A percentile compares a stretch with the other conserved stretches of the same genome.
phyloP scores from a whole-genome alignment of 2,329 filamentous ascomycete genomes.

The Coniella lustricola region DNA sequence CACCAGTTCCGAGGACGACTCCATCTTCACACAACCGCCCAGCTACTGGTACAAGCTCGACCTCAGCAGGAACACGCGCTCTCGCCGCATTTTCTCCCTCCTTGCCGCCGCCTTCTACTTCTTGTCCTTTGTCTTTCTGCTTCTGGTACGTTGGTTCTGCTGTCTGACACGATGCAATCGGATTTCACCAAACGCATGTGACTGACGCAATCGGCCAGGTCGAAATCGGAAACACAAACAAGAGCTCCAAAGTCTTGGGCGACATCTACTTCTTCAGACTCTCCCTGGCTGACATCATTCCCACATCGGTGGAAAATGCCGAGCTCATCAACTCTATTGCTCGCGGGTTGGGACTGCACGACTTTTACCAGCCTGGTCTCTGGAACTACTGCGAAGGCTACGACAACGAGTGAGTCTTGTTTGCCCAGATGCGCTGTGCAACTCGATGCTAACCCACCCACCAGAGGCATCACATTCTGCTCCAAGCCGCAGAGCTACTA shows the following conservation, averaged over 20 bases:
- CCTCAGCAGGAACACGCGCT: slow-evolving; percentile 36
- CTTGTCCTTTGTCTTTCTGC: slow-evolving; percentile 67
- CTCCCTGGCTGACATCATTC: slow-evolving; percentile 75
- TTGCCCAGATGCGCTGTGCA: not conserved
- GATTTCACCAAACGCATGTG: slow-evolving; percentile 1
- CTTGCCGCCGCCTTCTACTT: slow-evolving; percentile 65
- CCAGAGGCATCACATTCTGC: slow-evolving; percentile 67
- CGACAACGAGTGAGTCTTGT: slow-evolving; percentile 41
- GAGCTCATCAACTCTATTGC: slow-evolving; percentile 81
- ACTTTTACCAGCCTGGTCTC: slow-evolving; percentile 88
- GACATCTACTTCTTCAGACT: slow-evolving; percentile 80
- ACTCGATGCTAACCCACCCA: slow-evolving; percentile 38
- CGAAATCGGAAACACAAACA: slow-evolving; percentile 66
- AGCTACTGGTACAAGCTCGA: slow-evolving; percentile 27
- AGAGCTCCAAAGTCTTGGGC: slow-evolving; percentile 49
- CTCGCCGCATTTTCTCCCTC: slow-evolving; percentile 54
- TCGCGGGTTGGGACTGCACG: slow-evolving; percentile 77
- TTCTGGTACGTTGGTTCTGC: slow-evolving; percentile 51
- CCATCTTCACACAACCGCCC: slow-evolving; percentile 7
- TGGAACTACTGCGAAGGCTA: slow-evolving; percentile 94
- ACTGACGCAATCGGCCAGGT: slow-evolving; percentile 27
- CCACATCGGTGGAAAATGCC: slow-evolving; percentile 62
- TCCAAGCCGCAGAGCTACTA: slow-evolving; percentile 64
- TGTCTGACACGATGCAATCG: not conserved
- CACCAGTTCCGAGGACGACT: slow-evolving; percentile 16